Evolutionary conservation across 495 filamentous ascomycete species (phyloP).

Genomic region (Podospora conica): DNA sequence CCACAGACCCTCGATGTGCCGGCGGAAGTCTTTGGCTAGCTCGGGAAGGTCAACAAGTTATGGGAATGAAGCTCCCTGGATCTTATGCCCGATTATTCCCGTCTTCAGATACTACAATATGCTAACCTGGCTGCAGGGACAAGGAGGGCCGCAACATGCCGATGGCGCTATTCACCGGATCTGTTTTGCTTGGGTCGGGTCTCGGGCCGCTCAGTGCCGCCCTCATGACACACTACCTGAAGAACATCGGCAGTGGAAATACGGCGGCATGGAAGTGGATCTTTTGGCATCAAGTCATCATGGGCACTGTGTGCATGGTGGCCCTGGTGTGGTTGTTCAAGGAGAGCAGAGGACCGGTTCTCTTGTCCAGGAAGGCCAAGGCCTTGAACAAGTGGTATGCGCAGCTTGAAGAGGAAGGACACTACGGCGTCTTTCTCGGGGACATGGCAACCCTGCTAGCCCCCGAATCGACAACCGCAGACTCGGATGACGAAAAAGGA

Average conservation of each 20-base stretch:
- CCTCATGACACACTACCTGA: slow-evolving; percentile 55
- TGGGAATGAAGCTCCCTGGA: background rate
- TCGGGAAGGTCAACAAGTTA: background rate
- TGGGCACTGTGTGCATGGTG: slow-evolving; percentile 55
- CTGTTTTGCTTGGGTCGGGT: slow-evolving; percentile 74
- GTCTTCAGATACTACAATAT: background rate
- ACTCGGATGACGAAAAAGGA: slow-evolving; percentile 26
- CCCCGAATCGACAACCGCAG: background rate
- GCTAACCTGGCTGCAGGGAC: slow-evolving; percentile 28
- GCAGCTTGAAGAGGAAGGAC: slow-evolving; percentile 58
- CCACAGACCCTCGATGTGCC: background rate
- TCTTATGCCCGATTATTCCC: background rate
- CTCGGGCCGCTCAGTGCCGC: slow-evolving; percentile 69
- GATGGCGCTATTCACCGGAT: slow-evolving; percentile 79
- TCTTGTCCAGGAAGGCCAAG: slow-evolving; percentile 70
- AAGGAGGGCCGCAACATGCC: slow-evolving; percentile 75
- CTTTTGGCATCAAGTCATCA: slow-evolving; percentile 80
- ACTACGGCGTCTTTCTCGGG: slow-evolving; percentile 50
- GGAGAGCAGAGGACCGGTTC: slow-evolving; percentile 77
- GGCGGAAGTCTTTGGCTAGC: too few relatives aligned
- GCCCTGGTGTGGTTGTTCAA: slow-evolving; percentile 62
- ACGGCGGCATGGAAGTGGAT: slow-evolving; percentile 72
- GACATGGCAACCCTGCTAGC: background rate
- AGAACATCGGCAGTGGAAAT: slow-evolving; percentile 1
- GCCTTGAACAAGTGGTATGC: slow-evolving; percentile 77